Percentiles rank a stretch among this genome's conserved stretches.
Evolutionary conservation across 495 filamentous ascomycete genomes (phyloP).

Genomic region (Hyaloscypha variabilis): DNA sequence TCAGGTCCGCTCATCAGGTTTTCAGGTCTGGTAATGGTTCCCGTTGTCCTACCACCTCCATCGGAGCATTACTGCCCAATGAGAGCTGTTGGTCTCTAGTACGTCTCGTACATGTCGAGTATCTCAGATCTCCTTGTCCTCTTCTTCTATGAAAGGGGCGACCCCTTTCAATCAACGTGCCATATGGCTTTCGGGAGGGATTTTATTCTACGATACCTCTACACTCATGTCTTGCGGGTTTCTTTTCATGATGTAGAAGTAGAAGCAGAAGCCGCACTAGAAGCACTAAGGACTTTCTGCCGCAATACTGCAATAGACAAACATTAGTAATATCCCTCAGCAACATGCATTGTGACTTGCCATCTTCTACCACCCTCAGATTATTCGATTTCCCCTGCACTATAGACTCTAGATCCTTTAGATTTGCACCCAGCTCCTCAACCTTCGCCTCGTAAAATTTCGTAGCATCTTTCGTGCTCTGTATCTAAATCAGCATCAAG

Average conservation of each 20-base stretch:
- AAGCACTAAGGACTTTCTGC: constrained; percentile 53
- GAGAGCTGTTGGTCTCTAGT: not conserved
- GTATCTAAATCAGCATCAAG: constrained; percentile 4
- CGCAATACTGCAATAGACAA: constrained; percentile 45
- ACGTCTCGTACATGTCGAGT: not conserved
- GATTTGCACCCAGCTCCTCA: constrained; percentile 73
- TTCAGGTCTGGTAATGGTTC: not conserved
- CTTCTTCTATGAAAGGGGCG: not conserved
- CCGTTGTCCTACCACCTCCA: not conserved
- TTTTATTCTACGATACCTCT: constrained; percentile 7
- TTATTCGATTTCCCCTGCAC: constrained; percentile 83
- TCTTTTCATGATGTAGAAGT: constrained; percentile 24
- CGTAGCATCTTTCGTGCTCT: constrained; percentile 72
- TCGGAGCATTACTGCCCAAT: not conserved
- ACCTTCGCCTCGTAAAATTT: constrained; percentile 88
- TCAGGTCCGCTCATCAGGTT: not conserved
- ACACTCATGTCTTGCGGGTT: constrained; percentile 6
- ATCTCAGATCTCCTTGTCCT: not conserved
- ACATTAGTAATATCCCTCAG: constrained; percentile 9
- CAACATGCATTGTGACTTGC: constrained; percentile 42
- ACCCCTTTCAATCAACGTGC: not conserved
- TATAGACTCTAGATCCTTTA: constrained; percentile 85
- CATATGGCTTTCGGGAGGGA: not conserved
- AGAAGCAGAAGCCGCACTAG: constrained; percentile 22
- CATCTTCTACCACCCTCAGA: constrained; percentile 85